Evolutionary conservation across 2,329 filamentous ascomycete genomes (phyloP).

Genomic region (Chaetothyriales sp.): DNA sequence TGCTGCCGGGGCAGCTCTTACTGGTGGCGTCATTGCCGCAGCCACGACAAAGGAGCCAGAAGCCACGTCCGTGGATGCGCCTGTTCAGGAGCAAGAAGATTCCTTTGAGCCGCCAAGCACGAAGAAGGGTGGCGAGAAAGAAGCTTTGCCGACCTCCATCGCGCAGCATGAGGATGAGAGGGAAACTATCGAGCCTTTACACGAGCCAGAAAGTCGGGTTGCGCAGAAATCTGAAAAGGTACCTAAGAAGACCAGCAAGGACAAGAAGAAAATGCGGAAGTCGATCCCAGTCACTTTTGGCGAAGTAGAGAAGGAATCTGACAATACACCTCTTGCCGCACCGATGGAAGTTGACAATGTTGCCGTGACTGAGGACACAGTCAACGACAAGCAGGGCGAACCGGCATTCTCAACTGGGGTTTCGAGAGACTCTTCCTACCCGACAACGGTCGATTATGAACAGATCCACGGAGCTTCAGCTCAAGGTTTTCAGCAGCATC

Average conservation of each 20-base stretch:
- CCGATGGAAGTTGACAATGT: background rate
- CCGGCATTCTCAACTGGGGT: background rate
- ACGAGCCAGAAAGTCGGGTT: background rate
- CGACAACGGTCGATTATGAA: background rate
- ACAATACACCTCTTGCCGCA: background rate
- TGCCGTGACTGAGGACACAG: background rate
- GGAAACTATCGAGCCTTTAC: background rate
- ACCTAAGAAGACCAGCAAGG: constrained; percentile 22
- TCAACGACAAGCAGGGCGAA: background rate
- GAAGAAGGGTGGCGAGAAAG: background rate
- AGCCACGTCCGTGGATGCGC: background rate
- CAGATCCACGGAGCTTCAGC: background rate
- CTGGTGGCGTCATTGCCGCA: background rate
- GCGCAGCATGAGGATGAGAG: background rate
- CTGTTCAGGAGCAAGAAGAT: background rate
- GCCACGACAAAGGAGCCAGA: background rate
- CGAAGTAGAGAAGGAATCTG: background rate
- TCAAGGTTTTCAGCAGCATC: background rate
- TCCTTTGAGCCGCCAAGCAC: background rate
- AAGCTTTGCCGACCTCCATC: background rate
- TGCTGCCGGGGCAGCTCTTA: background rate
- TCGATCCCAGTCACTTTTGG: constrained; percentile 4
- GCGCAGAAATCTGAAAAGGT: constrained; percentile 10
- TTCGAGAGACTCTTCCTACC: background rate
- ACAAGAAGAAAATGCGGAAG: constrained; percentile 21